phyloP scores from a whole-genome alignment of 768 basidiomycete species.

The Tulasnella sp. region DNA sequence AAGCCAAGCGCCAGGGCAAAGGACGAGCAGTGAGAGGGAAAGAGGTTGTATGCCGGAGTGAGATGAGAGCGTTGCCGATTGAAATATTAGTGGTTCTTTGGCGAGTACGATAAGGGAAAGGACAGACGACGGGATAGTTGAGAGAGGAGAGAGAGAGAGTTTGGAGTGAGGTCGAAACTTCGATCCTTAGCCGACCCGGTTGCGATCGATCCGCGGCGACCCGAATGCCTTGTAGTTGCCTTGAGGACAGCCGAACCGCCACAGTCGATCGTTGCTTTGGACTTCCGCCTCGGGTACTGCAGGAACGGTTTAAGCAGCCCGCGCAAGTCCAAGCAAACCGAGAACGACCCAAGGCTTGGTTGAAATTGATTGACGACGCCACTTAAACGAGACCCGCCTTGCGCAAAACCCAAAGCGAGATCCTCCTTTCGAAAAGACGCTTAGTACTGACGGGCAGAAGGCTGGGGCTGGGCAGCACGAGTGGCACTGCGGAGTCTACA shows the following conservation, averaged over 20 bases:
- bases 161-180: not conserved
- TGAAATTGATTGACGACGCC: not conserved
- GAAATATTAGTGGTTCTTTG: not conserved
- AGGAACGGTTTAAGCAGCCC: not conserved
- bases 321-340: conserved; percentile 10
- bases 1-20: not conserved
- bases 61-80: not conserved
- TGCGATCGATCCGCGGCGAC: not conserved
- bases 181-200: not conserved
- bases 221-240: not conserved
- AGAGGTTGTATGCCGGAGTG: not conserved
- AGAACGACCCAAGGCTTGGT: not conserved
- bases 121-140: not conserved
- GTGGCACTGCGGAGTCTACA: conserved; percentile 8
- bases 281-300: conserved; percentile 7
- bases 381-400: not conserved
- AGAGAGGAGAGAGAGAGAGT: not conserved
- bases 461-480: not conserved
- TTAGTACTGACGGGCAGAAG: not conserved
- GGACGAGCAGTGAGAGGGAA: not conserved
- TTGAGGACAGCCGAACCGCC: not conserved
- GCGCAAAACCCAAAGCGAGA: not conserved
- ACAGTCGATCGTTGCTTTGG: not conserved
- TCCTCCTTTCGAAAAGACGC: not conserved
- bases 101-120: conserved; percentile 7